Evolutionary conservation across 441 rosid species (phyloP), one percentile per base, ranked within the genome.

Genomic region (Adansonia grandidieri): DNA sequence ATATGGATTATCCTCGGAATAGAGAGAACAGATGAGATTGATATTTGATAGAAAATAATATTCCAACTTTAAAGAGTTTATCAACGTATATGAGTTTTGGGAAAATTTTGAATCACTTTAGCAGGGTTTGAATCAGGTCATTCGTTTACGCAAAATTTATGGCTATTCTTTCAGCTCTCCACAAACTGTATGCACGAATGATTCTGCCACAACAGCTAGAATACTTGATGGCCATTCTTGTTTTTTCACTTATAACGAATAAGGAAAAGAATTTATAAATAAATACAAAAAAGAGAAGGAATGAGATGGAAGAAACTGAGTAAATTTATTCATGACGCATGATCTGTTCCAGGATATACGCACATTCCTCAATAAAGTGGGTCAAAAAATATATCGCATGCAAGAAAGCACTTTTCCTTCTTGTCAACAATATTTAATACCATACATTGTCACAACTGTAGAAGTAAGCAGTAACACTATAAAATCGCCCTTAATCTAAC

Each of bases 321-420:
- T n/a, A 32, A 71, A 44, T 53, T 15, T 28, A 71, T 71, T 6
- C 50, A 32, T 15, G 28, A 0, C 48, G 72, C 68, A 63, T 47
- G 56, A 13, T 17, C 7, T 1, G 40, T 48, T 73, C 53, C 61
- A 17, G 5, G 61, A 51, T 11, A 69, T 1, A 3, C 22, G 11
- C 14, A 2, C 48, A 9, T 44, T 45, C 50, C 9, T 44, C 24
- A n/a, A 37, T 0, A 20, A 47, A 40, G 22, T 17, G 50, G 65
- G 60, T 37, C 79, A 83, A 83, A 83, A 74, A 78, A 80, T 73
- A 72, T 48, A 19, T 13, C 5, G 48, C 3, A 24, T 65, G 74
- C 77, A 56, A 71, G 51, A 17, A 9, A 5, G 2, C 78, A n/a
- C 44, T 11, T 3, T 65, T 40, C 58, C 58, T 50, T 19, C 40